phyloP scores from a whole-genome alignment of 352 stramenopile species.

The Globisporangium parvum region DNA sequence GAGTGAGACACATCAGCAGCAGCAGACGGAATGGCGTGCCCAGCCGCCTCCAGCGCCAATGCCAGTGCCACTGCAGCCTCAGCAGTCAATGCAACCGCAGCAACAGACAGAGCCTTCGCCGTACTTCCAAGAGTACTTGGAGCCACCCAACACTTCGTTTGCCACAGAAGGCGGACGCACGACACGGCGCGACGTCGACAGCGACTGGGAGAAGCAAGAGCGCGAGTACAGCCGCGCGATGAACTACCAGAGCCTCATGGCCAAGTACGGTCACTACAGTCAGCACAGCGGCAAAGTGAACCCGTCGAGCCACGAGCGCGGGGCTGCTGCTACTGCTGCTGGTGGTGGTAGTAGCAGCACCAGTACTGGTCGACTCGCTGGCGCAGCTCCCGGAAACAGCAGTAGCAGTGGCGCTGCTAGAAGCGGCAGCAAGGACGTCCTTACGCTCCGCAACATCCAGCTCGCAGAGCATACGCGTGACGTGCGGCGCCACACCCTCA shows the following conservation, averaged over 20 bases:
- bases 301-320: constrained; percentile 3
- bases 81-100: too few species aligned
- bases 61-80: not conserved
- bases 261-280: constrained; percentile 70
- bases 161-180: too few species aligned
- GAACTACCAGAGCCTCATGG: constrained; percentile 69
- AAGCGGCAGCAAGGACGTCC: constrained; percentile 13
- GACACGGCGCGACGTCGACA: not conserved
- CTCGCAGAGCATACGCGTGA: constrained; percentile 23
- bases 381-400: not conserved
- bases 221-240: constrained; percentile 51
- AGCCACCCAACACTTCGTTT: too few species aligned
- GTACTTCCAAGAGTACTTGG: too few species aligned
- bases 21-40: not conserved
- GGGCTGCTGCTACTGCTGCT: too few species aligned
- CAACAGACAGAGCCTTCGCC: too few species aligned
- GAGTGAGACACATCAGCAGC: not conserved
- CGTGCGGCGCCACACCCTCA: constrained; percentile 10
- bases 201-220: constrained; percentile 14
- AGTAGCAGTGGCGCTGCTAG: constrained; percentile 4
- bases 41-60: constrained; percentile 2
- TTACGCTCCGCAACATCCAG: constrained; percentile 33
- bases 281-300: constrained; percentile 62
- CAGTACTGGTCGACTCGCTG: not conserved
- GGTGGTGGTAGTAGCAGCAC: too few species aligned